phyloP scores from a whole-genome alignment of 2,329 filamentous ascomycete species.

The Diaporthe humulicola region DNA sequence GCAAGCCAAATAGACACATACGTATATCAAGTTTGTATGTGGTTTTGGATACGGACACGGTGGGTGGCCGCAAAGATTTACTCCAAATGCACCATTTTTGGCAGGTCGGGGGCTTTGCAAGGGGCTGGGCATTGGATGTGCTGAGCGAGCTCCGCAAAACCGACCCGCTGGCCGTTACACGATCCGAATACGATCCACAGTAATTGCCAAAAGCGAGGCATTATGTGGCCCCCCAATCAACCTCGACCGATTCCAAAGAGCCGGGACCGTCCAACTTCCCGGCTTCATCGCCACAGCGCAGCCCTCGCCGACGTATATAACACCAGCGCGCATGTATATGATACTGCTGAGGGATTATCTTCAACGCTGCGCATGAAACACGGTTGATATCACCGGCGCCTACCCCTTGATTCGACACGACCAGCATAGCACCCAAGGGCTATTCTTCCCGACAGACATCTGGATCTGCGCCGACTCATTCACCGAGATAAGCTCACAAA shows the following conservation, averaged over 20 bases:
- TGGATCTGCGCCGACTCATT: no score
- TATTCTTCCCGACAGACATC: no score
- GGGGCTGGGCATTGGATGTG: neutral
- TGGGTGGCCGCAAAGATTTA: constrained; percentile 5
- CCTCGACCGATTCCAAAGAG: neutral
- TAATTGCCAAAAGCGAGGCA: neutral
- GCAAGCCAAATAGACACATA: neutral
- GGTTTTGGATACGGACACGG: neutral
- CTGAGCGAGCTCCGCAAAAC: neutral
- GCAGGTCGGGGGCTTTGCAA: neutral
- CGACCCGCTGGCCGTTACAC: neutral
- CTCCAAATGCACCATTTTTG: neutral
- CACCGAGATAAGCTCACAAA: neutral
- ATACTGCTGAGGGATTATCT: neutral
- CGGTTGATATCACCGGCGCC: neutral
- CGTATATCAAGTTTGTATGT: neutral
- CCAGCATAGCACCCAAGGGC: neutral
- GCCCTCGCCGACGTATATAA: constrained; percentile 13
- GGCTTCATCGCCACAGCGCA: neutral
- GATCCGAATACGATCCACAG: constrained; percentile 21
- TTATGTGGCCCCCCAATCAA: neutral
- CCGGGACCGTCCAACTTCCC: neutral
- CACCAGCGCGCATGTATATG: neutral
- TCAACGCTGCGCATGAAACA: neutral
- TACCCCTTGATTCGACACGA: neutral